Evolutionary conservation across 2,329 filamentous ascomycete species (phyloP).

Genomic region (Magnaporthiopsis rhizophila): DNA sequence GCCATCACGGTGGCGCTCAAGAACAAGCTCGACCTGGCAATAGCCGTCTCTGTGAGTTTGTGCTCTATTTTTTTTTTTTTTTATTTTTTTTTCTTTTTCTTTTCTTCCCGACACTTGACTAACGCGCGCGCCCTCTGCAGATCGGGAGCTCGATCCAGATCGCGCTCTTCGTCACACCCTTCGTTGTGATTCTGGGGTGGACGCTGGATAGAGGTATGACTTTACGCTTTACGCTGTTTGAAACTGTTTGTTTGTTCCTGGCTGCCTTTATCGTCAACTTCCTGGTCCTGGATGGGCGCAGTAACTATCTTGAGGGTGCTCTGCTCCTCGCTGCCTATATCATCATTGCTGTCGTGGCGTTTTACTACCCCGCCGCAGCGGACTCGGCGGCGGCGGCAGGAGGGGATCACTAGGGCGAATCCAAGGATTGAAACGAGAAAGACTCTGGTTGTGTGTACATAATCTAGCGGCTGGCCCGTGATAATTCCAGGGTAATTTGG

Average conservation of each 20-base stretch:
- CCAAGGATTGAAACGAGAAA: not conserved
- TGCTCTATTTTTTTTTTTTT: not conserved
- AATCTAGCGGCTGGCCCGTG: no score
- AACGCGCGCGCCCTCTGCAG: not conserved
- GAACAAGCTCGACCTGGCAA: conserved; percentile 70
- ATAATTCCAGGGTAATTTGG: no score
- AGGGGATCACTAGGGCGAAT: conserved; percentile 25
- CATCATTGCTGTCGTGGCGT: conserved; percentile 59
- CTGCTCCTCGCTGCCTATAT: conserved; percentile 59
- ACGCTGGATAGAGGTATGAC: conserved; percentile 61
- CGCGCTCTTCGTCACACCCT: conserved; percentile 60
- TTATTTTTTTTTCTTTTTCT: not conserved
- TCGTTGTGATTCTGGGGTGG: conserved; percentile 67
- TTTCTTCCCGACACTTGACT: not conserved
- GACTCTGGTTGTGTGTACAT: no score
- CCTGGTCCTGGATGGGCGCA: conserved; percentile 74
- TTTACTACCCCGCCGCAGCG: conserved; percentile 47
- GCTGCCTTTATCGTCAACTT: conserved; percentile 84
- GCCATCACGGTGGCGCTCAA: conserved; percentile 63
- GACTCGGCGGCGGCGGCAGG: conserved; percentile 27
- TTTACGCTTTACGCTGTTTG: conserved; percentile 80
- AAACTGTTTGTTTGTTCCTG: conserved; percentile 80
- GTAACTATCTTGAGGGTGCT: conserved; percentile 79
- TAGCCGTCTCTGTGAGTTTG: conserved; percentile 50
- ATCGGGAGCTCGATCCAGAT: conserved; percentile 66